A percentile compares a stretch with the other conserved stretches of the same genome.
Evolutionary conservation across 2,329 filamentous ascomycete genomes (phyloP).

Genomic region (Exophiala aquamarina): DNA sequence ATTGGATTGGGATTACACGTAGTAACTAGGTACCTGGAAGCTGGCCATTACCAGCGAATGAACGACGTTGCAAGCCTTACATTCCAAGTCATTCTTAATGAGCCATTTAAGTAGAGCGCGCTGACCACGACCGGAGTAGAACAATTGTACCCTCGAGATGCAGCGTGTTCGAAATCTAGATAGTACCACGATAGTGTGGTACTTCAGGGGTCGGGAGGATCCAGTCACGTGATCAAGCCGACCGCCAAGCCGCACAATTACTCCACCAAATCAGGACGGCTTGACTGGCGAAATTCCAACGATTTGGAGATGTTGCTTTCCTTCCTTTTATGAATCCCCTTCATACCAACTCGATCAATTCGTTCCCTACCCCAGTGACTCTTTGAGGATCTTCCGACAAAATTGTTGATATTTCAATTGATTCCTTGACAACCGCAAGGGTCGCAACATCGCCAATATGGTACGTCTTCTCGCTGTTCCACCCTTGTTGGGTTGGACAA

Average conservation of each 20-base stretch:
- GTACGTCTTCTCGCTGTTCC: slow-evolving; percentile 33
- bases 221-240: not conserved
- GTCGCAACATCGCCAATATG: slow-evolving; percentile 43
- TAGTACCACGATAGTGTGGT: too few species aligned
- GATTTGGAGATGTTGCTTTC: not conserved
- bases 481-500: too few species aligned
- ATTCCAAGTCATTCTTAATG: too few species aligned
- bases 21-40: too few species aligned
- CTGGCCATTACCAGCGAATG: too few species aligned
- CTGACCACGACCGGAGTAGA: too few species aligned
- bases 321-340: not conserved
- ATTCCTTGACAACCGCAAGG: slow-evolving; percentile 24
- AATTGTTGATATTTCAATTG: slow-evolving; percentile 30
- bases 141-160: too few species aligned
- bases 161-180: too few species aligned
- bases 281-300: not conserved
- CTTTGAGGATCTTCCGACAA: slow-evolving; percentile 56
- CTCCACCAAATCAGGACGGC: not conserved
- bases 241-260: slow-evolving; percentile 4
- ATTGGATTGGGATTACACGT: too few species aligned
- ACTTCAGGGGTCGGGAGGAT: too few species aligned
- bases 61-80: too few species aligned
- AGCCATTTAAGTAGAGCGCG: too few species aligned
- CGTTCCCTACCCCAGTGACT: slow-evolving; percentile 34
- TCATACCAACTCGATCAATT: slow-evolving; percentile 17